Evolutionary conservation across 768 basidiomycete species (phyloP).

Genomic region (Naganishia vishniacii): DNA sequence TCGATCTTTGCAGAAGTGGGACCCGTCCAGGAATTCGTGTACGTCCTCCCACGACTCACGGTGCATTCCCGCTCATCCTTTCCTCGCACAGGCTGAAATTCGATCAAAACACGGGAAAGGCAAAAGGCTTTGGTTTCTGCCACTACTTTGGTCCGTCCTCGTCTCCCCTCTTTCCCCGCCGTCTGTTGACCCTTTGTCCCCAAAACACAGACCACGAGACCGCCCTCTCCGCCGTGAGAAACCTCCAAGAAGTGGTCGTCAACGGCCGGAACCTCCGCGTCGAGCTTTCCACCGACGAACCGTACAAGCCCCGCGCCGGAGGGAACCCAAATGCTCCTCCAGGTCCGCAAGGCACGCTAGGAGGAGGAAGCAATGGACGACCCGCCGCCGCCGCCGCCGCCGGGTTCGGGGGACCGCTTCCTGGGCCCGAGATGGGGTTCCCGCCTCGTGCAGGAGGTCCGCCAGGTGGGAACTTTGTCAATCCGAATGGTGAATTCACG

Average conservation of each 20-base stretch:
- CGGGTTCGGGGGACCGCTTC: too few relatives aligned
- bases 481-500: conserved; percentile 29
- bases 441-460: neutral
- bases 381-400: too few relatives aligned
- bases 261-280: conserved; percentile 89
- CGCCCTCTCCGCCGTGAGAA: conserved; percentile 87
- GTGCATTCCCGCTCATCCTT: too few relatives aligned
- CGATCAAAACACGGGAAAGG: conserved; percentile 45
- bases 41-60: conserved; percentile 21
- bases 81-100: conserved; percentile 43
- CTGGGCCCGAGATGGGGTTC: conserved; percentile 46
- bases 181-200: neutral
- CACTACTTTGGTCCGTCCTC: conserved; percentile 46
- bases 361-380: conserved; percentile 27
- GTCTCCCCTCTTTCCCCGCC: too few relatives aligned
- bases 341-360: too few relatives aligned
- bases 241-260: conserved; percentile 85
- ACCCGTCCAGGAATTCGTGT: conserved; percentile 48
- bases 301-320: conserved; percentile 26
- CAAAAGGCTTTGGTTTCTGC: conserved; percentile 49
- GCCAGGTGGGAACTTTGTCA: neutral
- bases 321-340: too few relatives aligned
- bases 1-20: conserved; percentile 47
- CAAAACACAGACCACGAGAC: conserved; percentile 73
- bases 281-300: conserved; percentile 57